phyloP scores from a whole-genome alignment of 2,329 filamentous ascomycete species.

The Venturia asperata region DNA sequence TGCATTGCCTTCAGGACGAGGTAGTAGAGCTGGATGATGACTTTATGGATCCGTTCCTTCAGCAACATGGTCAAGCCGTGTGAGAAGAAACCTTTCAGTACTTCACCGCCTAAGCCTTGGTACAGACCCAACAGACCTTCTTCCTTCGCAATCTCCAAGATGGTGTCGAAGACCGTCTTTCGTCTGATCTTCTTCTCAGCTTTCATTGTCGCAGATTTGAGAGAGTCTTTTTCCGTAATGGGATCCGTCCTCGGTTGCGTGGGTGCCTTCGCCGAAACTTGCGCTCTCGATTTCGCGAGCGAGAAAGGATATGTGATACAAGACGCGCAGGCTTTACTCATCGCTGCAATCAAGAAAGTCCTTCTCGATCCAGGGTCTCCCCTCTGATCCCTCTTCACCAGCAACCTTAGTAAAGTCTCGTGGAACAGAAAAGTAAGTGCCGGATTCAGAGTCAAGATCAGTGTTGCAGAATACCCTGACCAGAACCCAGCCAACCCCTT shows the following conservation, averaged over 20 bases:
- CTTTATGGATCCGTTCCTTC: constrained; percentile 68
- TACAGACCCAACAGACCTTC: constrained; percentile 68
- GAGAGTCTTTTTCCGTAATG: constrained; percentile 13
- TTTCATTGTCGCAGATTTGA: constrained; percentile 18
- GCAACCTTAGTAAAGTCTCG: constrained; percentile 56
- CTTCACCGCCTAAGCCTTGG: constrained; percentile 65
- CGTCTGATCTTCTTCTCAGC: constrained; percentile 26
- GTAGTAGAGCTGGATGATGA: constrained; percentile 67
- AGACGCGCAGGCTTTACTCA: constrained; percentile 71
- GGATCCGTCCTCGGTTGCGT: constrained; percentile 23
- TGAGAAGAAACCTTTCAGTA: constrained; percentile 75
- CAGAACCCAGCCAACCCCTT: constrained; percentile 72
- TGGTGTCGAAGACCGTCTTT: constrained; percentile 55
- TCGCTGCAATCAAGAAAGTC: constrained; percentile 62
- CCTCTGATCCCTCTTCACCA: constrained; percentile 49
- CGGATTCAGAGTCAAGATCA: constrained; percentile 78
- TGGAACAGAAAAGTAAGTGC: constrained; percentile 81
- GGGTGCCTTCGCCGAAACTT: constrained; percentile 46
- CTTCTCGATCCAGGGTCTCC: constrained; percentile 46
- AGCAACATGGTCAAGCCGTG: constrained; percentile 83
- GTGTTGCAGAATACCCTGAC: constrained; percentile 76
- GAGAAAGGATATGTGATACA: constrained; percentile 78
- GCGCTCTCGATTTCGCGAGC: constrained; percentile 72
- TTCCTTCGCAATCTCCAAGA: constrained; percentile 49
- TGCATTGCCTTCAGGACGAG: constrained; percentile 46